Base-by-base conservation (phyloP, 768 basidiomycete species). In the Phaeotremella skinneri region DNA sequence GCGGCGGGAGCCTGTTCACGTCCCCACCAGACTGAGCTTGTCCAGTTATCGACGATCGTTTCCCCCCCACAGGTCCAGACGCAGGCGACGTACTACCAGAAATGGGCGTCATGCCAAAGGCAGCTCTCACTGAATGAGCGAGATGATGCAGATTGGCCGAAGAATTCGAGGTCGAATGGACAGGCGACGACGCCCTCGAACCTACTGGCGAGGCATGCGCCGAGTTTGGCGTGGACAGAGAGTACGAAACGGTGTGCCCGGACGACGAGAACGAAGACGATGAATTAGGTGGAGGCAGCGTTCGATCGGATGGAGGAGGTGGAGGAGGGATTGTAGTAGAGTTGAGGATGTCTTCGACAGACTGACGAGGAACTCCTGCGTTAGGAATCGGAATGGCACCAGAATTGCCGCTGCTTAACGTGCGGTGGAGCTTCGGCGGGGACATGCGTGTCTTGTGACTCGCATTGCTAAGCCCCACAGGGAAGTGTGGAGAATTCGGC, bases 51-150 rank as follows among this genome's bases (percentile, higher is more conserved):
- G 13, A 11, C 6, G 43, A 23, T 9, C 21, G 7, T 23, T 21
- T 45, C 43, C 23, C 23, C 34, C 34, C 34, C 9, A 17, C 34
- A 7, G 9, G 9, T 7, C 34, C 17, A 37, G 49, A 56, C 29
- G 20, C 52, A 14, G 55, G 23, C 4, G 13, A 6, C 11, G 49
- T 17, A 21, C 61, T 59, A 52, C n/a, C n/a, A n/a, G 82, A 82
- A 37, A 91, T 90, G 0, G 89, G 90, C 4, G 91, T 91, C 89
- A 92, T 93, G 2, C 88, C 90, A 64, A 96, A 96, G 49, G 91
- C 91, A 30, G 86, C 81, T 37, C 89, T 85, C 23, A 94, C 87
- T 0, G 87, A 89, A 70, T 90, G 88, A 3, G 88, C 89, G 34
- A 93, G 83, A 69, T 88, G 85, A 59, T 84, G 82, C 58, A 85